Percentiles rank a stretch among this genome's conserved stretches.
These are phyloP conservation scores for Penicillium robsamsonii DNA, from an alignment of 495 filamentous ascomycete genomes.

Conservation along the genomic window DNA sequence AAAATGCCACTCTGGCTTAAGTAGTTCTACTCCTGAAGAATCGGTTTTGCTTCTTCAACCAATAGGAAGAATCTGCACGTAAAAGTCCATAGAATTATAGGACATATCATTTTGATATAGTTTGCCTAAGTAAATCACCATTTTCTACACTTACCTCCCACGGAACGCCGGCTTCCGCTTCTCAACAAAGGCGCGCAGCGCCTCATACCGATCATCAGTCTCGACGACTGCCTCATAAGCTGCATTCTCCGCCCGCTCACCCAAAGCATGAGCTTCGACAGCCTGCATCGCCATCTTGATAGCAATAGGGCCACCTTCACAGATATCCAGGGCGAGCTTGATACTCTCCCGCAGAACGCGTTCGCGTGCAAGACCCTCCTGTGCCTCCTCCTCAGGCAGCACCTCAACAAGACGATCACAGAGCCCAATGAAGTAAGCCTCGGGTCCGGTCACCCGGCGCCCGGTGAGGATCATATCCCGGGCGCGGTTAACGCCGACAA, in stretches of 20 bases:
- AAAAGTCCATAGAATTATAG: neutral
- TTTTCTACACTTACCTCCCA: slow-evolving; percentile 44
- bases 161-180: slow-evolving; percentile 86
- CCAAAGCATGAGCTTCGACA: slow-evolving; percentile 56
- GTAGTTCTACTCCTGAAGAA: neutral
- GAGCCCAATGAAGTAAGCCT: slow-evolving; percentile 81
- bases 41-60: neutral
- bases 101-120: neutral
- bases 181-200: slow-evolving; percentile 80
- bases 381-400: slow-evolving; percentile 52
- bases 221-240: slow-evolving; percentile 77
- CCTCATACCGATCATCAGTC: slow-evolving; percentile 84
- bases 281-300: slow-evolving; percentile 70
- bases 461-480: slow-evolving; percentile 86
- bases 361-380: slow-evolving; percentile 55
- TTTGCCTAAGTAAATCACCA: neutral
- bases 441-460: slow-evolving; percentile 68
- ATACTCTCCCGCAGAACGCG: slow-evolving; percentile 71
- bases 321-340: slow-evolving; percentile 75
- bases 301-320: slow-evolving; percentile 81
- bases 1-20: neutral
- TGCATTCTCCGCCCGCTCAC: slow-evolving; percentile 67
- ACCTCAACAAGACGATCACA: slow-evolving; percentile 81
- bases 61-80: neutral
- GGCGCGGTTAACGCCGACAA: slow-evolving; percentile 74